Conservation (phyloP, 345 rosid genomes). For the Dovyalis caffra region DNA sequence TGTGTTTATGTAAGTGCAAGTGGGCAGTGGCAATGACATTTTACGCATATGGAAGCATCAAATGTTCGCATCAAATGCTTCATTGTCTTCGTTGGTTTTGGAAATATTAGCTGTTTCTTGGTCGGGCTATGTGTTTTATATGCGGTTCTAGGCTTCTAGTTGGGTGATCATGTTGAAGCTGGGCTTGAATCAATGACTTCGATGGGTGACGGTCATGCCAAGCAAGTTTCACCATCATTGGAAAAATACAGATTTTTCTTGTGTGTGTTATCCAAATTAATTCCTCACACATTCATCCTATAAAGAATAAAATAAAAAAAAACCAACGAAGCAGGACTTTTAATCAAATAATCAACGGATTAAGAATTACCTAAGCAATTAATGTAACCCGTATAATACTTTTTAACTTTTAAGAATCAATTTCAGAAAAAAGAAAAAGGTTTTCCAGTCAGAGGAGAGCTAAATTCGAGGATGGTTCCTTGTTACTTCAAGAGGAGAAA, state of each 20-base stretch:
- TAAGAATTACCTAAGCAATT: too few species aligned
- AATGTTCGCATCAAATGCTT: not conserved
- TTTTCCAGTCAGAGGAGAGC: too few species aligned
- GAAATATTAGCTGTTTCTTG: not conserved
- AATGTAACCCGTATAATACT: too few species aligned
- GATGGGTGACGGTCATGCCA: not conserved
- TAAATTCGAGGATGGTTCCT: too few species aligned
- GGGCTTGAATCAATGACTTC: not conserved
- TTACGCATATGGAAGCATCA: not conserved
- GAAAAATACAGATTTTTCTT: rapidly evolving
- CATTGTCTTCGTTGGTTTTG: not conserved
- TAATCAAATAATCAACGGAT: too few species aligned
- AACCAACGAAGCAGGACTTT: too few species aligned
- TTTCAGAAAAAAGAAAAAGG: too few species aligned
- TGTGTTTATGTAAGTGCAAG: not conserved
- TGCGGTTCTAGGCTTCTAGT: not conserved
- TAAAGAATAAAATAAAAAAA: not conserved
- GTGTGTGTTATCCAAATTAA: not conserved
- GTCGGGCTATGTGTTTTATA: not conserved
- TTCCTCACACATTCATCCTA: not conserved
- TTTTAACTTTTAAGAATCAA: too few species aligned
- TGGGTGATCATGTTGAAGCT: not conserved
- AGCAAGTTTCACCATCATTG: not conserved
- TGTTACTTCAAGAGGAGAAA: not conserved
- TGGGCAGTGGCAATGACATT: not conserved